phyloP scores from a whole-genome alignment of 2,329 filamentous ascomycete genomes.

The Acephala macrosclerotiorum region DNA sequence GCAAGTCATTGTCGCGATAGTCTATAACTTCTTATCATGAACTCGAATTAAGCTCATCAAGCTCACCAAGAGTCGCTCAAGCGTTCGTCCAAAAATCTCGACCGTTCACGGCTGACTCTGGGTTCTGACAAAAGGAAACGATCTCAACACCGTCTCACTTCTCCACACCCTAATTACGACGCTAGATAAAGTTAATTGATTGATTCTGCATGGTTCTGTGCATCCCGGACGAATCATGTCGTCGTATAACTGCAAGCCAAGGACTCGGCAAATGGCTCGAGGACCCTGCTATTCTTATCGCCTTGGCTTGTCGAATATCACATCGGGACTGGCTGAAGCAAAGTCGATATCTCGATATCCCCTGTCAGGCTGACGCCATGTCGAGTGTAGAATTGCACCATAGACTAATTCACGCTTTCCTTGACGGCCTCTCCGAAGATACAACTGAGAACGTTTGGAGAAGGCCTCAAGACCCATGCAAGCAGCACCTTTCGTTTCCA shows the following conservation, averaged over 20 bases:
- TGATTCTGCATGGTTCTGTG: constrained; percentile 2
- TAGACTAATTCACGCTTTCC: not conserved
- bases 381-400: constrained; percentile 1
- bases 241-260: not conserved
- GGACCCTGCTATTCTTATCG: constrained; percentile 15
- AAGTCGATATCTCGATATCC: constrained; percentile 8
- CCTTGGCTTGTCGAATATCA: constrained; percentile 3
- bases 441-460: constrained; percentile 6
- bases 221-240: not conserved
- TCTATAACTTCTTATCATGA: not conserved
- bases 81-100: not conserved
- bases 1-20: not conserved
- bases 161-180: constrained; percentile 12
- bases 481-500: constrained; percentile 1
- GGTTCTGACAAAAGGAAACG: not conserved
- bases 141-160: not conserved
- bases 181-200: constrained; percentile 11
- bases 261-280: constrained; percentile 7
- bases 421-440: constrained; percentile 19
- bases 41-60: constrained; percentile 1
- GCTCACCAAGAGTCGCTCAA: not conserved
- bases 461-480: not conserved
- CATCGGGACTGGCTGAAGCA: not conserved
- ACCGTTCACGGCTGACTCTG: not conserved
- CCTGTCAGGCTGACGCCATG: constrained; percentile 2